Conservation (phyloP, 495 filamentous ascomycete species). For the Tuber brumale region DNA sequence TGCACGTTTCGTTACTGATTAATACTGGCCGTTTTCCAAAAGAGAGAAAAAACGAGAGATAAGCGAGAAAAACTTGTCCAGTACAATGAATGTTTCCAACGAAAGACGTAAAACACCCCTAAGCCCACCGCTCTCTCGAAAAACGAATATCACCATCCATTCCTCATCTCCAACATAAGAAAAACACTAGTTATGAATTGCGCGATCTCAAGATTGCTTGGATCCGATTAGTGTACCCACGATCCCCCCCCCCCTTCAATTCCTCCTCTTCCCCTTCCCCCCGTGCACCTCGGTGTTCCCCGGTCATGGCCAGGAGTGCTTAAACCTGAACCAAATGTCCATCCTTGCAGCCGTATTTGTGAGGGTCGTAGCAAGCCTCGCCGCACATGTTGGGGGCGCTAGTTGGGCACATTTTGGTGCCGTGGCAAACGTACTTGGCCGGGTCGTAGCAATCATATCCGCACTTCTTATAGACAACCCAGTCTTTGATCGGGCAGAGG, state of each 20-base stretch:
- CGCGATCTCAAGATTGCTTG: background rate
- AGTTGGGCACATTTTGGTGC: constrained; percentile 27
- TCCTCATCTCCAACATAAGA: background rate
- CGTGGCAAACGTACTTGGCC: constrained; percentile 37
- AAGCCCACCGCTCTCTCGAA: background rate
- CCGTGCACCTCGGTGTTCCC: background rate
- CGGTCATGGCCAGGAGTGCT: background rate
- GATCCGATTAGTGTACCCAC: background rate
- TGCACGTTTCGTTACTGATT: background rate
- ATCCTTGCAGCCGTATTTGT: constrained; percentile 31
- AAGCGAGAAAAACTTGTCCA: constrained; percentile 5
- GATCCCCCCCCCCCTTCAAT: background rate
- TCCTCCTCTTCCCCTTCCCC: background rate
- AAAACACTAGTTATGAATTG: background rate
- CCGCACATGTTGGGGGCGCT: constrained; percentile 30
- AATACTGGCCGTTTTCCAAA: background rate
- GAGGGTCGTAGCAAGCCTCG: constrained; percentile 28
- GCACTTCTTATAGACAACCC: constrained; percentile 33
- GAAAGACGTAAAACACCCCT: background rate
- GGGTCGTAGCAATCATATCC: constrained; percentile 33
- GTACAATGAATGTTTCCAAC: constrained; percentile 20
- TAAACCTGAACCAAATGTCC: constrained; percentile 27
- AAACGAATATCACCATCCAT: background rate
- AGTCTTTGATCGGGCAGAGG: constrained; percentile 32
- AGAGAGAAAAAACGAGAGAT: constrained; percentile 9